phyloP scores from a whole-genome alignment of 106 monocot species.

The Dendrobium huoshanense region DNA sequence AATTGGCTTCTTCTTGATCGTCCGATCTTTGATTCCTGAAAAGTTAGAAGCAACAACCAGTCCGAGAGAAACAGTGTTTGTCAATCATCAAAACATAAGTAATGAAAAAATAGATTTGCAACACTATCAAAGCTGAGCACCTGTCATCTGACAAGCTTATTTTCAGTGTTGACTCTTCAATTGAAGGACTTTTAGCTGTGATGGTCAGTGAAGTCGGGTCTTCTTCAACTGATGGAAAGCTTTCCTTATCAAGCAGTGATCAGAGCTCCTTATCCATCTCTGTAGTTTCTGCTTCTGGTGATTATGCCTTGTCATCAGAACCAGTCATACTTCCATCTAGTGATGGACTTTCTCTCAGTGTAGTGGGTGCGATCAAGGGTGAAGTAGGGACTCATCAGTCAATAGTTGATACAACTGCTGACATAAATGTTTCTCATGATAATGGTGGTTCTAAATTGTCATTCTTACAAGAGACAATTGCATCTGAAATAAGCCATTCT shows the following conservation, averaged over 20 bases:
- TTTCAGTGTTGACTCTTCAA: neutral
- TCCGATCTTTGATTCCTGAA: too few relatives aligned
- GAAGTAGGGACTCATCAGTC: neutral
- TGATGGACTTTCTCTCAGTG: neutral
- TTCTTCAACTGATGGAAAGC: neutral
- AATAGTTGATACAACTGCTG: neutral
- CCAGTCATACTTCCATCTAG: neutral
- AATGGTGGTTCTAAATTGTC: neutral
- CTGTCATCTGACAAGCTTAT: neutral
- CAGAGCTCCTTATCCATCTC: neutral
- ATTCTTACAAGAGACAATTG: constrained; percentile 11
- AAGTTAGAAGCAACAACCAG: too few relatives aligned
- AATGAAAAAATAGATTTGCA: too few relatives aligned
- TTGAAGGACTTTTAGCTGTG: neutral
- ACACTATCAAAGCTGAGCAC: neutral
- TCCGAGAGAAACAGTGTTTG: too few relatives aligned
- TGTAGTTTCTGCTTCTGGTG: neutral
- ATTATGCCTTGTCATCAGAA: neutral
- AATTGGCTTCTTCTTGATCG: too few relatives aligned
- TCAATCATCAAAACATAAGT: too few relatives aligned
- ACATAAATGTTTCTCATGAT: neutral
- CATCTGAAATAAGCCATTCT: constrained; percentile 10
- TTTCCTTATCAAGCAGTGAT: neutral
- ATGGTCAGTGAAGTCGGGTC: neutral
- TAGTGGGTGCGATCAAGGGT: neutral